Base-by-base conservation (phyloP, 2,329 filamentous ascomycete genomes). In the Microcyclosporella mali region DNA sequence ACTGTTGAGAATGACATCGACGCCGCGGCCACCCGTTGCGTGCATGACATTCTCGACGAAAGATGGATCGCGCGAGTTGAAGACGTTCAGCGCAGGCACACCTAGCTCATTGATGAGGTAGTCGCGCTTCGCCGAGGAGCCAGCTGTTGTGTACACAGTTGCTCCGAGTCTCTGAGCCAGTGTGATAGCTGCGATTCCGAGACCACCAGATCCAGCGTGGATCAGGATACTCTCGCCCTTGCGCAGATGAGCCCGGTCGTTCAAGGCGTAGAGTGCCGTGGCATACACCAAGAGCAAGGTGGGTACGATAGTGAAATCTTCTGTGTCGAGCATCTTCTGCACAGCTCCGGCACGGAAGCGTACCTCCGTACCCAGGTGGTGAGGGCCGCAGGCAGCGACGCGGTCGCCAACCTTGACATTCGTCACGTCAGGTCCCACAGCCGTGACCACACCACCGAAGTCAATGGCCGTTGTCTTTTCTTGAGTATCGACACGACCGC, bases 1-100 rank as follows among this genome's bases (percentile, higher is more conserved):
- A 2, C 46, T 53, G 45, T 60, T 65, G 39, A 66, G 41, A 3
- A 65, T 45, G 3, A 67, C 58, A 40, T 68, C 60, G 14, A 66
- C 56, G 9, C 65, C 65, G 4, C 34, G 37, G 16, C 51, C 55
- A 14, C 49, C 43, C 0, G 63, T 66, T 39, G 46, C 51, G 4
- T 28, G 15, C 55, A 28, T 18, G 19, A 41, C 15, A 16, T 33
- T 32, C 6, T 21, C 30, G 11, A 18, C 51, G 39, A 66, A 66
- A 3, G 46, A 43, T 1, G 45, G 41, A 25, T 61, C 52, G 9
- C 60, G 48, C 32, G 45, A 55, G 45, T 47, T 49, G 47, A 66
- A 62, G 45, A 66, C 64, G 39, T 59, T 55, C 18, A 56, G 45
- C 7, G 46, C 49, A 1, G 52, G 44, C 12, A 66, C 49, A n/a